These are phyloP conservation scores for Trametes coccinea DNA, from an alignment of 768 basidiomycete species.

Conservation along the genomic window DNA sequence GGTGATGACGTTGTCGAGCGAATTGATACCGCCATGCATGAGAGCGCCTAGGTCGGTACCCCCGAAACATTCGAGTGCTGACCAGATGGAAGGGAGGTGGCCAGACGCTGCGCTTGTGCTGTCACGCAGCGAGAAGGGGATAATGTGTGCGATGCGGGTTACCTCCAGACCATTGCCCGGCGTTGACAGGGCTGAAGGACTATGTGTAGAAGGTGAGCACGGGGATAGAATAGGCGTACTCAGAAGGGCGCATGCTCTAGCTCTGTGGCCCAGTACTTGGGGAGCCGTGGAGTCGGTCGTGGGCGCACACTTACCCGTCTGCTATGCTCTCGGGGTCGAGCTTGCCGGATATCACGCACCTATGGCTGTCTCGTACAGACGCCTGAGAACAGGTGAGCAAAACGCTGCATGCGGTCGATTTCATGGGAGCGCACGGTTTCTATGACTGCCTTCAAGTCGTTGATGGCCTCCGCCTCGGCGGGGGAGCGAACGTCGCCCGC, in stretches of 20 bases:
- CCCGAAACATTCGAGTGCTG: constrained; percentile 19
- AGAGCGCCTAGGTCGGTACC: constrained; percentile 13
- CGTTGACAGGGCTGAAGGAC: neutral
- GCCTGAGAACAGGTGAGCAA: neutral
- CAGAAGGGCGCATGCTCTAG: too few species aligned
- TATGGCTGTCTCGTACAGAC: constrained; percentile 5
- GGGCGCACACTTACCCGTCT: constrained; percentile 4
- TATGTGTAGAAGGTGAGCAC: neutral
- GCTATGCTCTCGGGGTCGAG: constrained; percentile 15
- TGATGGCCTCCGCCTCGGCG: constrained; percentile 7
- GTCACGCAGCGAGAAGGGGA: constrained; percentile 19
- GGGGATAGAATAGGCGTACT: too few species aligned
- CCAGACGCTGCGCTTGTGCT: constrained; percentile 6
- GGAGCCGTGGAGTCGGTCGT: neutral
- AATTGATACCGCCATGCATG: constrained; percentile 21
- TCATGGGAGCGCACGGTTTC: constrained; percentile 2
- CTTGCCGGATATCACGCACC: constrained; percentile 17
- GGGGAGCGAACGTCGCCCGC: constrained; percentile 9
- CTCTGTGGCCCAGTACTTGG: too few species aligned
- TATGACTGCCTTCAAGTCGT: constrained; percentile 11
- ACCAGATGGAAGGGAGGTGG: constrained; percentile 17
- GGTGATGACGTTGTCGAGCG: constrained; percentile 20
- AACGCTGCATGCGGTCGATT: neutral
- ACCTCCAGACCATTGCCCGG: constrained; percentile 11
- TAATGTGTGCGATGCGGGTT: constrained; percentile 18